Base-by-base conservation (phyloP, 495 filamentous ascomycete species). In the Terfezia boudieri region DNA sequence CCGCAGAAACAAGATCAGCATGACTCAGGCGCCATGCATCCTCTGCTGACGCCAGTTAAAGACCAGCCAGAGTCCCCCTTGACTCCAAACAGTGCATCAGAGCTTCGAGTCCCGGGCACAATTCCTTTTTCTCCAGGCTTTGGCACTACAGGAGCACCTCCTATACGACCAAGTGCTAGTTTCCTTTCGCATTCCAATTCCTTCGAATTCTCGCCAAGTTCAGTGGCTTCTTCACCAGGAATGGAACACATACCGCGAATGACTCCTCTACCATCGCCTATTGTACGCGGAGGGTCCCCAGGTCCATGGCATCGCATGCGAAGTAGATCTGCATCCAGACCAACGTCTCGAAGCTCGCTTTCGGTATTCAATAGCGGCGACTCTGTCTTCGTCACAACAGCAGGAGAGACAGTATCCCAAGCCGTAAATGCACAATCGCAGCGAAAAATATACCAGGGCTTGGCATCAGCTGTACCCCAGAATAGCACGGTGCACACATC, bases 181-280 rank as follows among this genome's bases (percentile, higher is more conserved):
- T 20, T 46, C 17, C 41, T 46, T 20, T 46, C 41, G 12, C 41
- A 46, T 5, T 46, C 41, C 4, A 46, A 46, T 20, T 46, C 41
- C 41, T 46, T 46, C 41, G 41, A 46, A 20, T 46, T 46, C 17
- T 46, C 41, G 12, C 41, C 41, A 46, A 46, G 17, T 20, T 46
- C 41, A 20, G 14, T 46, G 41, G 36, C 55, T 53, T 64, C 62
- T 43, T 64, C 63, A 32, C 62, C 63, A 11, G 55, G 54, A 20
- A 51, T 60, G 52, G 62, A 60, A 23, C 54, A 53, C 17, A 54
- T 64, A 36, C 50, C 51, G 1, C 59, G 51, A 52, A 65, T 98
- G 55, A 98, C 90, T 5, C 90, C 90, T 52, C 68, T 98, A 22
- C 90, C 90, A 10, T 95, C 90, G 6, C 90, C 90, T 8, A 74